Evolutionary conservation across 768 basidiomycete species (phyloP).

Genomic region (Agaricus blazei): DNA sequence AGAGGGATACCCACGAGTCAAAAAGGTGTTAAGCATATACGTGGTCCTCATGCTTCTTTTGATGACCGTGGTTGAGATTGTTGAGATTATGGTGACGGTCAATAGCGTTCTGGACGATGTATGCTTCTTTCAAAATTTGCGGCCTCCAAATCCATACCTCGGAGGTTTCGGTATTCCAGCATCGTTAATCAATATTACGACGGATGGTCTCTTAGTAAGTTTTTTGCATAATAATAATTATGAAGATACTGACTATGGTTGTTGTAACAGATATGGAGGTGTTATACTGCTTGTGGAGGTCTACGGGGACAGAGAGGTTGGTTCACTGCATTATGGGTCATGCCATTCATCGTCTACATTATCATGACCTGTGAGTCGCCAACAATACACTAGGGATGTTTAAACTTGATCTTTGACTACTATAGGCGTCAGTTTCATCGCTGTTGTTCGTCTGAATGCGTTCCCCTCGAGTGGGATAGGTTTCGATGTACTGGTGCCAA

Average conservation of each 20-base stretch:
- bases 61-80: not conserved
- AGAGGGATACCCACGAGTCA: too few species aligned
- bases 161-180: not conserved
- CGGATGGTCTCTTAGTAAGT: slow-evolving; percentile 1
- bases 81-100: not conserved
- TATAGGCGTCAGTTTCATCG: not conserved
- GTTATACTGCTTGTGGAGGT: not conserved
- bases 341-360: not conserved
- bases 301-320: not conserved
- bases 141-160: not conserved
- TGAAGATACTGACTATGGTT: not conserved
- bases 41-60: not conserved
- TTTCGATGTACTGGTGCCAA: not conserved
- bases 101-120: not conserved
- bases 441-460: not conserved
- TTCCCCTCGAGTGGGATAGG: not conserved
- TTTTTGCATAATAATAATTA: not conserved
- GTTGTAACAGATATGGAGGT: not conserved
- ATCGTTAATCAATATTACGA: not conserved
- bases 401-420: not conserved
- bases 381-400: not conserved
- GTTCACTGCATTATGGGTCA: not conserved
- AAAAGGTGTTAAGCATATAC: not conserved
- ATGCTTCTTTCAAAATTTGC: not conserved
- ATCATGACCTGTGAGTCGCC: not conserved